These are phyloP conservation scores for Didymella arachidicola DNA, from an alignment of 2,329 filamentous ascomycete species.

Conservation along the genomic window DNA sequence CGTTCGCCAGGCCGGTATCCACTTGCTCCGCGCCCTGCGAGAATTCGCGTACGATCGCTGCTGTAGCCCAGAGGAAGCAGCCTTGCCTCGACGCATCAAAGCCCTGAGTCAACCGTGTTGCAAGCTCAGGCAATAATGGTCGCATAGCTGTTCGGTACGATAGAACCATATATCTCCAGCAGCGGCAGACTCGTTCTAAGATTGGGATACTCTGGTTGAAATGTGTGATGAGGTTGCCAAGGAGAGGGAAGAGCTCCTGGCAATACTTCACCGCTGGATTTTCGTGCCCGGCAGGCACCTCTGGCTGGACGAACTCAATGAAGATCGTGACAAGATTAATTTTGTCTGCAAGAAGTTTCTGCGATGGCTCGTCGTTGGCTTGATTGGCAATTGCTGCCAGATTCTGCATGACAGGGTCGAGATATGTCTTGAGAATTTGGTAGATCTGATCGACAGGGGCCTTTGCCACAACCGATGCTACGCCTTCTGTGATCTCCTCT, in stretches of 20 bases:
- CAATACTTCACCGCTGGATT: constrained; percentile 97
- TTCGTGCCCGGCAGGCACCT: constrained; percentile 71
- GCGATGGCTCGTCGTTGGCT: constrained; percentile 81
- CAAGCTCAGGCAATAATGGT: constrained; percentile 82
- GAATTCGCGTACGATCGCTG: constrained; percentile 93
- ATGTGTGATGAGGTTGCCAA: constrained; percentile 85
- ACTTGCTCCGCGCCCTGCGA: constrained; percentile 88
- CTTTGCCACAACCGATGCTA: constrained; percentile 87
- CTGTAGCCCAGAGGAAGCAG: constrained; percentile 98
- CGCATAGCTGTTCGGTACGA: constrained; percentile 91
- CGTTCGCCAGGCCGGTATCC: constrained; percentile 79
- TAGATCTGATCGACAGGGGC: constrained; percentile 84
- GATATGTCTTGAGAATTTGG: constrained; percentile 87
- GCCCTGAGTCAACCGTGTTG: constrained; percentile 84
- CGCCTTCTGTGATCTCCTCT: constrained; percentile 95
- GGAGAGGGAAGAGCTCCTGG: constrained; percentile 87
- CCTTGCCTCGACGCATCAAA: constrained; percentile 89
- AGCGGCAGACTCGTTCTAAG: constrained; percentile 90
- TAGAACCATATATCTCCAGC: constrained; percentile 96
- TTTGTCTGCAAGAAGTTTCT: constrained; percentile 89
- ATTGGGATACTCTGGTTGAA: constrained; percentile 88
- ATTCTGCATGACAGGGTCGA: constrained; percentile 85
- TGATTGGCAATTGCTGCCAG: constrained; percentile 87
- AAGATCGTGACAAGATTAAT: constrained; percentile 92
- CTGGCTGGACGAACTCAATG: constrained; percentile 78